phyloP scores from a whole-genome alignment of 768 basidiomycete species.

The Xanthoconium purpureum region DNA sequence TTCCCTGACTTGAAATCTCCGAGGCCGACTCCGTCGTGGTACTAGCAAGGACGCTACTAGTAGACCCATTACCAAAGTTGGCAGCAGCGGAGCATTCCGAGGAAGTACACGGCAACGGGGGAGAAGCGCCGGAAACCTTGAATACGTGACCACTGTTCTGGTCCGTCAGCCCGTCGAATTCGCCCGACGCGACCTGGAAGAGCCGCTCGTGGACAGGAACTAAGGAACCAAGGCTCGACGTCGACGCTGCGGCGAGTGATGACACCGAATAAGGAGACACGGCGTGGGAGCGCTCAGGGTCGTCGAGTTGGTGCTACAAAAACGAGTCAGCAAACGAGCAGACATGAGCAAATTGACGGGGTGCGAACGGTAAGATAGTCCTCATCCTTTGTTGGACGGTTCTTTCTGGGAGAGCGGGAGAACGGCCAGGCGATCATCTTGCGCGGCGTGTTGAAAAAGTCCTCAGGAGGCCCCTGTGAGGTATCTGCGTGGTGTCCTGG shows the following conservation, averaged over 20 bases:
- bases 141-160: background rate
- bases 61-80: constrained; percentile 7
- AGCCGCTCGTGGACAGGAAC: constrained; percentile 25
- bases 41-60: constrained; percentile 1
- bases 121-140: constrained; percentile 4
- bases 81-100: background rate
- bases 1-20: background rate
- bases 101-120: background rate
- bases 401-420: constrained; percentile 24
- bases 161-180: constrained; percentile 4
- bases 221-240: constrained; percentile 31
- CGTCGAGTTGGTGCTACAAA: constrained; percentile 3
- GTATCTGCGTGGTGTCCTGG: constrained; percentile 6
- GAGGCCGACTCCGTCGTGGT: constrained; percentile 1
- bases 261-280: constrained; percentile 11
- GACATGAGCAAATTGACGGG: background rate
- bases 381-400: constrained; percentile 10
- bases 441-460: constrained; percentile 19
- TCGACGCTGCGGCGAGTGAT: constrained; percentile 23
- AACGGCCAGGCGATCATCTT: constrained; percentile 32
- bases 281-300: constrained; percentile 3
- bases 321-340: constrained; percentile 3
- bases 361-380: constrained; percentile 12
- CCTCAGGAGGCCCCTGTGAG: constrained; percentile 6
- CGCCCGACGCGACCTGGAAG: constrained; percentile 18